Evolutionary conservation across 148 eudicot species (phyloP).

Genomic region (Rhododendron henanense): DNA sequence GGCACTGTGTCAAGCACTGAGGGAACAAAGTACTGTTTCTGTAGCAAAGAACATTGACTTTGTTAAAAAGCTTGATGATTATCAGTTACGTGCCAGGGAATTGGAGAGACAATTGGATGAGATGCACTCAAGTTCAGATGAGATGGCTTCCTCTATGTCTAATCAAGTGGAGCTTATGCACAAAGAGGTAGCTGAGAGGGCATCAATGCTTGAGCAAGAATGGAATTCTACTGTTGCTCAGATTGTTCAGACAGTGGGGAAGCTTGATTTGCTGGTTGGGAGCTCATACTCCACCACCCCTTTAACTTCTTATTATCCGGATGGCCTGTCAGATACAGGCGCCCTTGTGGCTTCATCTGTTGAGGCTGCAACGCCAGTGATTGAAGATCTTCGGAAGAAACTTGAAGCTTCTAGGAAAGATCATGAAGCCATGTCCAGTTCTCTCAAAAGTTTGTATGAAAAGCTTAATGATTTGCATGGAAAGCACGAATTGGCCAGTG

Average conservation of each 20-base stretch:
- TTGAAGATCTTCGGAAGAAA: constrained; percentile 47
- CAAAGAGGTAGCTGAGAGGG: constrained; percentile 42
- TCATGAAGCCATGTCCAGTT: constrained; percentile 29
- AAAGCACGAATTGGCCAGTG: constrained; percentile 37
- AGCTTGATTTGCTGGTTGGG: constrained; percentile 47
- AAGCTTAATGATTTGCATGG: constrained; percentile 34
- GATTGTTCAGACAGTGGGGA: constrained; percentile 45
- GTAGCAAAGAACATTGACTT: constrained; percentile 45
- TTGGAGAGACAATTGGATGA: constrained; percentile 56
- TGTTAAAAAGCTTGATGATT: constrained; percentile 35
- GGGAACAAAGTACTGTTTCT: constrained; percentile 29
- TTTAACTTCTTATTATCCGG: constrained; percentile 10
- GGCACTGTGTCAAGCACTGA: constrained; percentile 33
- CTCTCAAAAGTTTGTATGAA: constrained; percentile 31
- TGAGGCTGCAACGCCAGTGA: constrained; percentile 53
- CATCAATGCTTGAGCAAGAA: constrained; percentile 35
- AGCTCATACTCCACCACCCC: constrained; percentile 20
- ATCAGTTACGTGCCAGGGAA: constrained; percentile 33
- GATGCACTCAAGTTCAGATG: constrained; percentile 36
- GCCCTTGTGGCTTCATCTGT: constrained; percentile 42
- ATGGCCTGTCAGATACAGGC: constrained; percentile 29
- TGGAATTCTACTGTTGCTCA: constrained; percentile 39
- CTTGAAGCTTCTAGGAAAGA: constrained; percentile 49
- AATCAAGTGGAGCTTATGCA: constrained; percentile 48
- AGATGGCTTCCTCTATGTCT: constrained; percentile 34